phyloP scores from a whole-genome alignment of 345 rosid species.

The Brassica cretica region DNA sequence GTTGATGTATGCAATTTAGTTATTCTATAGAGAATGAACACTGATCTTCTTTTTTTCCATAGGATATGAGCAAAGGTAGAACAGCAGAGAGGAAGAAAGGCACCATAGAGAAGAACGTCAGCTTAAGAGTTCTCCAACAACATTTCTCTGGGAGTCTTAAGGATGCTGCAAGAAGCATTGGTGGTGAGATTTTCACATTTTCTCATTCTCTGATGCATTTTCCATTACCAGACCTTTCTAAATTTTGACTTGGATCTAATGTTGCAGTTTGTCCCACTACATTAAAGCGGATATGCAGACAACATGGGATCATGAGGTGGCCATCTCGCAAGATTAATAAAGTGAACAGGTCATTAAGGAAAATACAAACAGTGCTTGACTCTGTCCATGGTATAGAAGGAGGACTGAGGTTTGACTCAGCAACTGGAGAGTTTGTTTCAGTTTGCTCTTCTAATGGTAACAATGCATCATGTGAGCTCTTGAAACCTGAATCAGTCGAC shows the following conservation, averaged over 20 bases:
- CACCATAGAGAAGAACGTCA: slow-evolving; percentile 81
- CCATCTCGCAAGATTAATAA: slow-evolving; percentile 96
- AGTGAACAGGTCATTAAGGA: slow-evolving; percentile 81
- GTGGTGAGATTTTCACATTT: slow-evolving; percentile 56
- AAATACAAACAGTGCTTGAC: slow-evolving; percentile 81
- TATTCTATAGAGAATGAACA: background rate
- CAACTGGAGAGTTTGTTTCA: slow-evolving; percentile 64
- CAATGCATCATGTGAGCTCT: slow-evolving; percentile 17
- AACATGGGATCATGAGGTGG: slow-evolving; percentile 95
- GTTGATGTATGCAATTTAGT: background rate
- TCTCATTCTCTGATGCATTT: background rate
- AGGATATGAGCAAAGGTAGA: slow-evolving; percentile 50
- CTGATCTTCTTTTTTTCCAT: background rate
- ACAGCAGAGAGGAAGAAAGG: slow-evolving; percentile 73
- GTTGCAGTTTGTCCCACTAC: slow-evolving; percentile 93
- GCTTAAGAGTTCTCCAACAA: slow-evolving; percentile 83
- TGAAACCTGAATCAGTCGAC: slow-evolving; percentile 38
- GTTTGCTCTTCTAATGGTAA: slow-evolving; percentile 49
- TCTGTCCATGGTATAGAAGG: slow-evolving; percentile 93
- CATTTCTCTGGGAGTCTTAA: slow-evolving; percentile 89
- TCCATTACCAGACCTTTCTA: background rate
- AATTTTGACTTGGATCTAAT: slow-evolving; percentile 20
- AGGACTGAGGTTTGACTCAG: slow-evolving; percentile 73
- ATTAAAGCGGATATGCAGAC: slow-evolving; percentile 92
- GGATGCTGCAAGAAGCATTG: slow-evolving; percentile 95